Evolutionary conservation across 129 eudicot genomes (phyloP).

Genomic region (Pulicaria dysenterica): DNA sequence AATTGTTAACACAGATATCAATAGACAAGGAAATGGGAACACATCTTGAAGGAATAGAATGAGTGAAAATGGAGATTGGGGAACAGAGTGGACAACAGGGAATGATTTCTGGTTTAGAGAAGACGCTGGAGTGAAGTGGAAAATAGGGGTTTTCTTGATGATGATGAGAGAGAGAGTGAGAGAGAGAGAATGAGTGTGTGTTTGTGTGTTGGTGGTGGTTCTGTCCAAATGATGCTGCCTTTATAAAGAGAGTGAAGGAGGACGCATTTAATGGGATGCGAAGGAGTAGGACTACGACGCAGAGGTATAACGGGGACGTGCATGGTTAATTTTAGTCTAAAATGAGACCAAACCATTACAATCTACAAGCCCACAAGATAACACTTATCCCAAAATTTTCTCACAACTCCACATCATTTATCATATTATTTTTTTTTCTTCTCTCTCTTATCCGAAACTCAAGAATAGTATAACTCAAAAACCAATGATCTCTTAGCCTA

Average conservation of each 20-base stretch:
- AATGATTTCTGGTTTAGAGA: constrained; percentile 39
- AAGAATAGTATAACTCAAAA: too few species aligned
- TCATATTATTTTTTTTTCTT: too few species aligned
- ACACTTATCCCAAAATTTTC: too few species aligned
- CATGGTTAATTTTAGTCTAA: background rate
- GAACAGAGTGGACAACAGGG: constrained; percentile 39
- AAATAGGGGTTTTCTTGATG: constrained; percentile 33
- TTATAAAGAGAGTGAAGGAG: constrained; percentile 27
- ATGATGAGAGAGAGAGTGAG: constrained; percentile 28
- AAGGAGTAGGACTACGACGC: background rate
- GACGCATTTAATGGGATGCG: constrained; percentile 27
- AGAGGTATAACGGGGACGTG: background rate
- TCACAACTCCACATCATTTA: too few species aligned
- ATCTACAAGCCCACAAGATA: background rate
- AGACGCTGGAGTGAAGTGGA: constrained; percentile 39
- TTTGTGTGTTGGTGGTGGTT: constrained; percentile 18
- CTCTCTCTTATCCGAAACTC: too few species aligned
- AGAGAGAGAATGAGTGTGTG: constrained; percentile 4
- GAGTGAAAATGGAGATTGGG: constrained; percentile 38
- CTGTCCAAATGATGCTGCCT: constrained; percentile 35
- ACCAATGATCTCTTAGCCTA: too few species aligned
- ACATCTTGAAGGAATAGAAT: constrained; percentile 32
- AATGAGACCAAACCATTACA: background rate
- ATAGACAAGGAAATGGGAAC: constrained; percentile 3
- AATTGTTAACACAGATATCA: background rate